Base-by-base conservation (phyloP, 2,329 filamentous ascomycete species). In the Aquanectria penicillioides region DNA sequence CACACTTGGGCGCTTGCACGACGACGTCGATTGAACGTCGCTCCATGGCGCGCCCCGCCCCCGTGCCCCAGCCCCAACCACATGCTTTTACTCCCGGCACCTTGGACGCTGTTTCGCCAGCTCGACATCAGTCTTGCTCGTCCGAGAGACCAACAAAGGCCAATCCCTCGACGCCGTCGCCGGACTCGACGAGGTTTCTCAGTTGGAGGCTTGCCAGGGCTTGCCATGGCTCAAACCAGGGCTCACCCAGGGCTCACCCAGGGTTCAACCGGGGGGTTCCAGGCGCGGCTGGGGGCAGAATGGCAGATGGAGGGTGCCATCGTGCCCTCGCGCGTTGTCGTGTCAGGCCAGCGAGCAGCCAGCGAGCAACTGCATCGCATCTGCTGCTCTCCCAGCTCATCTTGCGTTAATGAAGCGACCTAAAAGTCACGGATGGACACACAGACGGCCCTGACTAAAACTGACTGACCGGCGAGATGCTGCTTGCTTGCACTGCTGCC, bases 1-100 rank as follows among this genome's bases (percentile, higher is more conserved):
- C 69, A 70, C 61, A 67, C 46, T 50, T 68, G 61, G 73, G 73
- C 73, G 73, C 73, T 75, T 72, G 64, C 58, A 71, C 66, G 59
- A 58, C 67, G 59, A 61, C 63, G 70, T 67, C 71, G 56, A 75
- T 75, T 75, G 72, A 69, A 66, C 63, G 66, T 65, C 56, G 53
- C 26, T 44, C 33, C 41, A 41, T 33, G 34, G 43, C 23, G 71
- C 54, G 69, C 60, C 69, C 71, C 72, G 64, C 73, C 67, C 60
- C 69, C 62, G 59, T 69, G 66, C 65, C 66, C 69, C 58, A 58
- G 59, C 59, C 66, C 73, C 73, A 74, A 74, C 73, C 72, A 74
- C 67, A 70, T 69, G 67, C 65, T 71, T 65, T 61, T 48, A 18
- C 36, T 57, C 28, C 58, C 62, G 54, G 46, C 46, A 50, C 54